A percentile compares a stretch with the other conserved stretches of the same genome.
phyloP scores from a whole-genome alignment of 495 filamentous ascomycete species.

The Aspergillus cavernicola region DNA sequence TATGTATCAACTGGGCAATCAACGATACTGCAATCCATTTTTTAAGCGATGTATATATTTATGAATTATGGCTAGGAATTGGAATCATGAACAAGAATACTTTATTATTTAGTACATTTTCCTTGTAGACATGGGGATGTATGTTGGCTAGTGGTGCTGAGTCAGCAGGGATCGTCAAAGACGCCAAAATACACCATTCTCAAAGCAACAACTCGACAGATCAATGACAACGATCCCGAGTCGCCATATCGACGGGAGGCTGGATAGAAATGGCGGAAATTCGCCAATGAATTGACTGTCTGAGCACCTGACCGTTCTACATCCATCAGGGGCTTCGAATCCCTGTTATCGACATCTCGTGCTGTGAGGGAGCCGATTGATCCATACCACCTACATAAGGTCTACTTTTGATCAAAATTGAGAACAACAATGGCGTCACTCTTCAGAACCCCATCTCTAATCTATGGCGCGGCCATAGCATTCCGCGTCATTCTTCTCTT shows the following conservation, averaged over 20 bases:
- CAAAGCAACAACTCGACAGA: neutral
- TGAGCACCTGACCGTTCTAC: too few relatives aligned
- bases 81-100: neutral
- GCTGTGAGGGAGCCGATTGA: too few relatives aligned
- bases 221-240: neutral
- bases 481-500: conserved; percentile 70
- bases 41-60: conserved; percentile 5
- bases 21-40: neutral
- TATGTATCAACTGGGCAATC: neutral
- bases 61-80: neutral
- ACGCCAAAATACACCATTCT: conserved; percentile 6
- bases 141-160: neutral
- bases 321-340: too few relatives aligned
- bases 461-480: conserved; percentile 65
- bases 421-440: conserved; percentile 25
- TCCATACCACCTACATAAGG: too few relatives aligned
- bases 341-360: too few relatives aligned
- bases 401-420: neutral
- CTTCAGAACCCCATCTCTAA: conserved; percentile 43
- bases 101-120: neutral
- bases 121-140: too few relatives aligned
- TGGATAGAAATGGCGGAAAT: too few relatives aligned
- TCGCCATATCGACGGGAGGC: too few relatives aligned
- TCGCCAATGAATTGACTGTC: too few relatives aligned
- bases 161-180: conserved; percentile 1